Percentiles rank a stretch among this genome's conserved stretches.
These are phyloP conservation scores for Coelastrella sp. DNA, from an alignment of 139 green algal genomes.

Conservation along the genomic window DNA sequence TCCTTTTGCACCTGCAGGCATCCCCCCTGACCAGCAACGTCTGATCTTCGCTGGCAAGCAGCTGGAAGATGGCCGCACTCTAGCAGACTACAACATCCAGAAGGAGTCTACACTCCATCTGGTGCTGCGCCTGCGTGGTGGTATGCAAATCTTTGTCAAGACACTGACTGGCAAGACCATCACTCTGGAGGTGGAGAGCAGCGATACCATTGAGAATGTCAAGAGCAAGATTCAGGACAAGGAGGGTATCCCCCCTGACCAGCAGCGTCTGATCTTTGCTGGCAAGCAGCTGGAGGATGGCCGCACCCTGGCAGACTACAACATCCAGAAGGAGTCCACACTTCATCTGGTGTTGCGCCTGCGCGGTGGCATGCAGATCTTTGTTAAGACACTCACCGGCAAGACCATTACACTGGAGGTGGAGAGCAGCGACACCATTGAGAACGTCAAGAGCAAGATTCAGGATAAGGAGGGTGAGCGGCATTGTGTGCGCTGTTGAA, in stretches of 20 bases:
- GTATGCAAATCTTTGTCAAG: slow-evolving; percentile 93
- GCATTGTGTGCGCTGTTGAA: neutral
- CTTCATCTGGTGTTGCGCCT: slow-evolving; percentile 95
- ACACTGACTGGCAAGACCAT: slow-evolving; percentile 97
- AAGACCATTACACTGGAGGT: slow-evolving; percentile 87
- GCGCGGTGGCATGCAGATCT: slow-evolving; percentile 94
- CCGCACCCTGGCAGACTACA: slow-evolving; percentile 90
- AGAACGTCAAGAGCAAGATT: slow-evolving; percentile 97
- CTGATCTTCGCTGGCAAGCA: too few relatives aligned
- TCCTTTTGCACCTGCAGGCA: too few relatives aligned
- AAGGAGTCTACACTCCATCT: too few relatives aligned
- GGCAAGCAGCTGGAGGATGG: slow-evolving; percentile 94
- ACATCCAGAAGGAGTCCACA: slow-evolving; percentile 95
- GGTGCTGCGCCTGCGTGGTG: slow-evolving; percentile 72
- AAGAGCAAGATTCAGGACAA: slow-evolving; percentile 83
- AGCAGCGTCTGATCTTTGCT: slow-evolving; percentile 94
- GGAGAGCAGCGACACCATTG: slow-evolving; percentile 86
- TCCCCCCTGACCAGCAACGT: too few relatives aligned
- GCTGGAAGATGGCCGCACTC: too few relatives aligned
- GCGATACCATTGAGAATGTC: slow-evolving; percentile 89
- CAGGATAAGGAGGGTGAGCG: slow-evolving; percentile 90
- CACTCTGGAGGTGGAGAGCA: slow-evolving; percentile 84
- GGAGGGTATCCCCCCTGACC: slow-evolving; percentile 82
- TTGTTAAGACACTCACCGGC: slow-evolving; percentile 93
- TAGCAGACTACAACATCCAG: too few relatives aligned